Base-by-base conservation (phyloP, 2,329 filamentous ascomycete genomes). In the Aspergillus candidus region DNA sequence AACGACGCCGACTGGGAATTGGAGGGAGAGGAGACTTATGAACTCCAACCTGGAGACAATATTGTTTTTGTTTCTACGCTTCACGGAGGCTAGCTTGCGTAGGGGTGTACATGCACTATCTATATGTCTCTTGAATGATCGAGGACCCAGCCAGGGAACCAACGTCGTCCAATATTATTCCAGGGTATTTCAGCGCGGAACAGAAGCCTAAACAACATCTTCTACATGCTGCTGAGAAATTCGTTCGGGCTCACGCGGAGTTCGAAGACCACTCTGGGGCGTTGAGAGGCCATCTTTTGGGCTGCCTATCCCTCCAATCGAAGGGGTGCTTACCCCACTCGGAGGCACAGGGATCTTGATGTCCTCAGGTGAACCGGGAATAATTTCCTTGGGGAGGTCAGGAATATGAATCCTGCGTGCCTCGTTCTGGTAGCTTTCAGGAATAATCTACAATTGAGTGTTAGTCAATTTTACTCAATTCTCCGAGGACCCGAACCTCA, bases 1-100 rank as follows among this genome's bases (percentile, higher is more conserved):
- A 98, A 98, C 63, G 93, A 98, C 58, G 88, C 89, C 18, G 93
- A 98, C 66, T 98, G 93, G 93, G 93, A 97, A 67, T 79, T 98
- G 11, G 93, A 97, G 69, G 93, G 90, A 13, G 91, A 97, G 69
- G 89, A 93, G 62, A 78, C 82, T 53, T 97, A 97, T 63, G 83
- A 89, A 68, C 71, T 98, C 46, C 82, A 91, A 68, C 69, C 74
- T 49, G 79, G 82, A 46, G 93, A 98, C 71, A 91, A 86, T 62
- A 86, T 98, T 56, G 75, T 97, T 53, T 98, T 98, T 70, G 90
- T 98, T 50, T 96, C 90, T 49, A 98, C 93, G 13, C 74, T 98
- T 49, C 93, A 98, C 66, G 93, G 93, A 46, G 93, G 93, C 48
- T 97, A 71, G 44, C 35, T 34, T 29, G 34, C 15, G 37, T 32